A percentile compares a stretch with the other conserved stretches of the same genome.
These are phyloP conservation scores for Gaultheria prostrata DNA, from an alignment of 148 eudicot genomes.

Conservation along the genomic window DNA sequence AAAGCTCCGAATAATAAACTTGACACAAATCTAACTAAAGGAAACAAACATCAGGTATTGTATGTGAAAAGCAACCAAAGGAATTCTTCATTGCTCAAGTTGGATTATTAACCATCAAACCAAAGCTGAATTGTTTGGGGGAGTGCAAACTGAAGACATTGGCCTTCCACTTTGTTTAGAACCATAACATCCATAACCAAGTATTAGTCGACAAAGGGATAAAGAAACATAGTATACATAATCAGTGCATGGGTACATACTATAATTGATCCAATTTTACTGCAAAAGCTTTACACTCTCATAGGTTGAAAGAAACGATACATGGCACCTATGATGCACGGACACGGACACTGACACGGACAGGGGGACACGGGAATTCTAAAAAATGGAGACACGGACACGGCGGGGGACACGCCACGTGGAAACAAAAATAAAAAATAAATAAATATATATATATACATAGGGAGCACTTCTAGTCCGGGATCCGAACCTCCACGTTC, in stretches of 20 bases:
- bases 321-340: background rate
- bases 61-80: background rate
- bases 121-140: background rate
- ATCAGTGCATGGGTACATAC: too few species aligned
- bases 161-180: background rate
- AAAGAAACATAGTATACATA: background rate
- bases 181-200: background rate
- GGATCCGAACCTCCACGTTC: too few species aligned
- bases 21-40: background rate
- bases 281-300: background rate
- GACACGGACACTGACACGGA: too few species aligned
- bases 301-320: background rate
- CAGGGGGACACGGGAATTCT: too few species aligned
- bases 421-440: too few species aligned
- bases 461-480: too few species aligned
- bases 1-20: slow-evolving; percentile 1
- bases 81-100: background rate
- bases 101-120: background rate
- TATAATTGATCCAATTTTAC: background rate
- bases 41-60: background rate
- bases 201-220: background rate
- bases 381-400: too few species aligned
- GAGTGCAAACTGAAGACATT: background rate
- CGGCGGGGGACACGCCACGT: too few species aligned
- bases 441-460: too few species aligned